A percentile compares a stretch with the other conserved stretches of the same genome.
These are phyloP conservation scores for Helotiales sp. DNA, from an alignment of 2,329 filamentous ascomycete genomes.

Conservation along the genomic window DNA sequence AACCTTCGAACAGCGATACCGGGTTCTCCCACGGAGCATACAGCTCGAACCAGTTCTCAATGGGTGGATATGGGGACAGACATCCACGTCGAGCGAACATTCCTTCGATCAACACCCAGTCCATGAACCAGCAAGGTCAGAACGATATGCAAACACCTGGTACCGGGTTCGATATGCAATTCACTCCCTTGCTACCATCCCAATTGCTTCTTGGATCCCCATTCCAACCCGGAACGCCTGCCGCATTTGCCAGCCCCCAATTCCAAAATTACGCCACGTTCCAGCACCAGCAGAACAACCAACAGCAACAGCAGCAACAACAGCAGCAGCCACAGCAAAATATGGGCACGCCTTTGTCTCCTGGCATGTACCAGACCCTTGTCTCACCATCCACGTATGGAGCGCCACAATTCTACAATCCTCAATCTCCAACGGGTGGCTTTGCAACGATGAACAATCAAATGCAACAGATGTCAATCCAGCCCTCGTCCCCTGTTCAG, in stretches of 20 bases:
- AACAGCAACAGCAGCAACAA: constrained; percentile 54
- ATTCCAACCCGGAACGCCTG: constrained; percentile 92
- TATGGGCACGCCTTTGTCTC: constrained; percentile 74
- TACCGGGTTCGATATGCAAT: constrained; percentile 96
- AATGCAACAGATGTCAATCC: constrained; percentile 48
- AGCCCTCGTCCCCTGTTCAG: constrained; percentile 71
- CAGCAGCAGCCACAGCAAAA: constrained; percentile 52
- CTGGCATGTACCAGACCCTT: constrained; percentile 80
- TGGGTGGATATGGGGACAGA: constrained; percentile 81
- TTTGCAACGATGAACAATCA: constrained; percentile 53
- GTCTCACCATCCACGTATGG: constrained; percentile 84
- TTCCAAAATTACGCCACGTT: constrained; percentile 84
- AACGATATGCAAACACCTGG: constrained; percentile 83
- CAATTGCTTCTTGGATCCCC: constrained; percentile 93
- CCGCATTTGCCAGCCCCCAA: constrained; percentile 85
- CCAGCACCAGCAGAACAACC: constrained; percentile 58
- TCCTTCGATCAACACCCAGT: constrained; percentile 87
- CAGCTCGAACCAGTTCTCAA: constrained; percentile 71
- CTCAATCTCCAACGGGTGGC: constrained; percentile 83
- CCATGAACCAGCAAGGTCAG: constrained; percentile 52
- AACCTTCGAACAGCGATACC: constrained; percentile 80
- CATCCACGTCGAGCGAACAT: constrained; percentile 84
- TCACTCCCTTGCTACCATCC: constrained; percentile 91
- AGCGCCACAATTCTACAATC: constrained; percentile 76
- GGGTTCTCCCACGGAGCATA: constrained; percentile 94